Conservation (phyloP, 257 asterid species). For the Sherardia arvensis region DNA sequence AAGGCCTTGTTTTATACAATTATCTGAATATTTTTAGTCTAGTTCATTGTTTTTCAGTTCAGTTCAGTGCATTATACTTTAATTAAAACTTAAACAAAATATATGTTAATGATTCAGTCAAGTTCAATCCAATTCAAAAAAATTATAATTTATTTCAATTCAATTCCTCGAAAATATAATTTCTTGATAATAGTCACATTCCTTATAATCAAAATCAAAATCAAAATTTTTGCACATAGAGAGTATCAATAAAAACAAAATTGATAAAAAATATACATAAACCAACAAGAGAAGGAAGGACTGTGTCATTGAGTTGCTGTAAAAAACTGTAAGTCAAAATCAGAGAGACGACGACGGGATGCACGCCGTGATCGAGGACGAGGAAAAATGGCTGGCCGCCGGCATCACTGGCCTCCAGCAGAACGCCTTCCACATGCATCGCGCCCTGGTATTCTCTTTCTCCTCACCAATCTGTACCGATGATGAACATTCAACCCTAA, state of each 20-base stretch:
- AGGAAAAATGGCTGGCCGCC: slow-evolving; percentile 92
- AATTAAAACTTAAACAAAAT: no score
- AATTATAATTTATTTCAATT: no score
- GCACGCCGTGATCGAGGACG: slow-evolving; percentile 73
- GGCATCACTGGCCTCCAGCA: slow-evolving; percentile 98
- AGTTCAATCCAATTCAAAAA: no score
- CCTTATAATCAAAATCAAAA: no score
- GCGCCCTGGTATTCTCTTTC: slow-evolving; percentile 61
- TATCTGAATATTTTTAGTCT: no score
- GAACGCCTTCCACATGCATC: slow-evolving; percentile 97
- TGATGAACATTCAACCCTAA: slow-evolving; percentile 7
- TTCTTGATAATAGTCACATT: no score
- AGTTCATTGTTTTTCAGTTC: no score
- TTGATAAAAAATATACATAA: no score
- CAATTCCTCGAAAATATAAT: no score
- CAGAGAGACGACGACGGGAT: slow-evolving; percentile 33
- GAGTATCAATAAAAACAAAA: not conserved
- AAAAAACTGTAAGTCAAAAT: not conserved
- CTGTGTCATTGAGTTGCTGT: not conserved
- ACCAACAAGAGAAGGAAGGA: not conserved
- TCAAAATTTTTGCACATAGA: not conserved
- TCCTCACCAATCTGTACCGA: not conserved
- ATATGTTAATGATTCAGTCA: no score
- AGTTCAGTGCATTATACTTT: no score
- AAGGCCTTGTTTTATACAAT: no score